Evolutionary conservation across 768 basidiomycete genomes (phyloP).

Genomic region (Trametes maxima): DNA sequence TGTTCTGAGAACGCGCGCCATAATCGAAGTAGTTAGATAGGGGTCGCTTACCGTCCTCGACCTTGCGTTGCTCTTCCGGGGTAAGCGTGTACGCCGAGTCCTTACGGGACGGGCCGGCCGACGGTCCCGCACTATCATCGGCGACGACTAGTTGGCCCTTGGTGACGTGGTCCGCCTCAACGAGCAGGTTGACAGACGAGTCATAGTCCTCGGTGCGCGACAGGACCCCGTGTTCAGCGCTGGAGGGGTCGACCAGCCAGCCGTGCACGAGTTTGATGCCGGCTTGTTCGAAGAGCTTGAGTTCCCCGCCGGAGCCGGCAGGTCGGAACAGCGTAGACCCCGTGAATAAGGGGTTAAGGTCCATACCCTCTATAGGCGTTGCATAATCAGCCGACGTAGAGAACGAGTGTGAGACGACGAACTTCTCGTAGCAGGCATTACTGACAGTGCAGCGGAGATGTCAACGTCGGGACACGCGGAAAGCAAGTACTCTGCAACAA

Average conservation of each 20-base stretch:
- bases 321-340: constrained; percentile 69
- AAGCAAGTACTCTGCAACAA: constrained; percentile 83
- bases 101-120: constrained; percentile 30
- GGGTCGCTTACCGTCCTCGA: constrained; percentile 62
- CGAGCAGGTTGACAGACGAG: constrained; percentile 70
- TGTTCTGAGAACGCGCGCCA: too few species aligned
- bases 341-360: constrained; percentile 85
- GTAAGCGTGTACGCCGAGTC: constrained; percentile 34
- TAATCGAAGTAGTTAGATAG: not conserved
- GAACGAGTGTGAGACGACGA: constrained; percentile 30
- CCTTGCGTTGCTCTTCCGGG: constrained; percentile 58
- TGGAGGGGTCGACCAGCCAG: constrained; percentile 78
- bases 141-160: constrained; percentile 58
- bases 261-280: constrained; percentile 85
- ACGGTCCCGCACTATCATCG: constrained; percentile 29
- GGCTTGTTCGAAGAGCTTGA: constrained; percentile 83
- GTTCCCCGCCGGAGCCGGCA: constrained; percentile 66
- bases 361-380: constrained; percentile 71
- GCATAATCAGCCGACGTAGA: not conserved
- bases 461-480: constrained; percentile 57
- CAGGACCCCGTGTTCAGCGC: constrained; percentile 58
- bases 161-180: constrained; percentile 76
- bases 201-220: constrained; percentile 68
- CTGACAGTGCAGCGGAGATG: constrained; percentile 70
- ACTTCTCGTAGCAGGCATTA: constrained; percentile 62